phyloP scores from a whole-genome alignment of 1,284 basidiomycete genomes.

The Melampsora larici-populina region DNA sequence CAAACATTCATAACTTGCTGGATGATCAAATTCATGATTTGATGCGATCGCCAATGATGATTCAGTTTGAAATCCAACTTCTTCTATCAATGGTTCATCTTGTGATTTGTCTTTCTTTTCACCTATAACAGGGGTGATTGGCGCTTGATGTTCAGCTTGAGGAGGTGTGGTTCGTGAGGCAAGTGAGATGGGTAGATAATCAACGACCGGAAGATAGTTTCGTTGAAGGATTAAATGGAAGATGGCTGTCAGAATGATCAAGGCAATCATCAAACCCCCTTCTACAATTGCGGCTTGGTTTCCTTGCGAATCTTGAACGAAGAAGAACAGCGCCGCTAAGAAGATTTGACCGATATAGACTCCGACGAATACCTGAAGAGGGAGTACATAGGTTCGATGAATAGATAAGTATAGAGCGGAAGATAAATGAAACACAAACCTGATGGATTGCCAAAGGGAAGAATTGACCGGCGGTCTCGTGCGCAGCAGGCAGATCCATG shows the following conservation, averaged over 20 bases:
- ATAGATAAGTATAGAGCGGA: no score
- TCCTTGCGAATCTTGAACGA: conserved; percentile 2
- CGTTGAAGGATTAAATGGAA: conserved; percentile 20
- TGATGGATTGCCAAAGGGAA: conserved; percentile 93
- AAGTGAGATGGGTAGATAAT: conserved; percentile 38
- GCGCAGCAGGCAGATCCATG: conserved; percentile 65
- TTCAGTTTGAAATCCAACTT: conserved; percentile 4
- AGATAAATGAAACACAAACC: conserved; percentile 70
- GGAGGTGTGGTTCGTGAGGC: not conserved
- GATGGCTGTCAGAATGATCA: conserved; percentile 20
- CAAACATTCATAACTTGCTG: conserved; percentile 50
- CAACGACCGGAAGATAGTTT: conserved; percentile 33
- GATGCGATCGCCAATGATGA: conserved; percentile 39
- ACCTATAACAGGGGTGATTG: not conserved
- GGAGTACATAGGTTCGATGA: not conserved
- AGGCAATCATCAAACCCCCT: conserved; percentile 37
- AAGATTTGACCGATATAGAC: conserved; percentile 40
- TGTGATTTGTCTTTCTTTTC: conserved; percentile 4
- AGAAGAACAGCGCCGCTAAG: conserved; percentile 32
- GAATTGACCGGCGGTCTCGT: conserved; percentile 89
- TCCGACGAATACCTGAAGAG: conserved; percentile 33
- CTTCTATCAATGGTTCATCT: conserved; percentile 28
- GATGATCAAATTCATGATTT: conserved; percentile 48
- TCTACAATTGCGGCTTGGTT: conserved; percentile 23
- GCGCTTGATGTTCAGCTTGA: not conserved